These are phyloP conservation scores for Exophiala sp. DNA, from an alignment of 2,329 filamentous ascomycete genomes.

Conservation along the genomic window DNA sequence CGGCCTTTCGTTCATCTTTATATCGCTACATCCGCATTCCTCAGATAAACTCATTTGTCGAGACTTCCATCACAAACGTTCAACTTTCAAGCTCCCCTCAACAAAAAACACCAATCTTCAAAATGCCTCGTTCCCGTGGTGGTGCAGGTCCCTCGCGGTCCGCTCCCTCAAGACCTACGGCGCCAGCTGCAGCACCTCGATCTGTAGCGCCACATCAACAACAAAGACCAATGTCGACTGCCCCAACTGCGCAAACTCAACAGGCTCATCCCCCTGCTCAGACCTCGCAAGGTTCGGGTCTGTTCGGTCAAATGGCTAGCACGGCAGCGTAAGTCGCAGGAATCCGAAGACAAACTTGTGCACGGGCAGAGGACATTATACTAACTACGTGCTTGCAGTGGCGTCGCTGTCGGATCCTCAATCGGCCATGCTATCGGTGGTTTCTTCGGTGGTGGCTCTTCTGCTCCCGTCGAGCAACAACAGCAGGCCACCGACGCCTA, in stretches of 20 bases:
- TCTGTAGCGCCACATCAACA: constrained; percentile 36
- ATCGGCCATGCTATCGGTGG: constrained; percentile 93
- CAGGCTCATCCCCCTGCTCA: constrained; percentile 49
- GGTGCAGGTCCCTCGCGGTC: constrained; percentile 48
- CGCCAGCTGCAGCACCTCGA: constrained; percentile 42
- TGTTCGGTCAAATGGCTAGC: constrained; percentile 95
- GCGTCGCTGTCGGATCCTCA: constrained; percentile 92
- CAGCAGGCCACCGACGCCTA: constrained; percentile 50
- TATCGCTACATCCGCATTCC: constrained; percentile 4
- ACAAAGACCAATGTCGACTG: constrained; percentile 51
- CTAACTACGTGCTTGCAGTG: constrained; percentile 52
- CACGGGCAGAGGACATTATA: constrained; percentile 7
- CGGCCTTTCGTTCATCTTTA: too few species aligned
- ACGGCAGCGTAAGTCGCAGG: constrained; percentile 83
- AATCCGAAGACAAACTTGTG: not conserved
- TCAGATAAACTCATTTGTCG: too few species aligned
- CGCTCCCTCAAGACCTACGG: constrained; percentile 63
- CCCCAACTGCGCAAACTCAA: constrained; percentile 46
- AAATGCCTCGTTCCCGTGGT: constrained; percentile 74
- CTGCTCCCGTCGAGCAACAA: constrained; percentile 52
- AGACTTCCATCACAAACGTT: too few species aligned
- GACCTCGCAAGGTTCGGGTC: constrained; percentile 65
- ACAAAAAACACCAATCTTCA: constrained; percentile 29
- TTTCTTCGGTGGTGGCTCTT: constrained; percentile 72
- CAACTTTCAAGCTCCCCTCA: not conserved